Evolutionary conservation across 371 early-diverging fungal species (phyloP), one percentile per base, ranked within the genome.

Genomic region (Mucor racemosus): DNA sequence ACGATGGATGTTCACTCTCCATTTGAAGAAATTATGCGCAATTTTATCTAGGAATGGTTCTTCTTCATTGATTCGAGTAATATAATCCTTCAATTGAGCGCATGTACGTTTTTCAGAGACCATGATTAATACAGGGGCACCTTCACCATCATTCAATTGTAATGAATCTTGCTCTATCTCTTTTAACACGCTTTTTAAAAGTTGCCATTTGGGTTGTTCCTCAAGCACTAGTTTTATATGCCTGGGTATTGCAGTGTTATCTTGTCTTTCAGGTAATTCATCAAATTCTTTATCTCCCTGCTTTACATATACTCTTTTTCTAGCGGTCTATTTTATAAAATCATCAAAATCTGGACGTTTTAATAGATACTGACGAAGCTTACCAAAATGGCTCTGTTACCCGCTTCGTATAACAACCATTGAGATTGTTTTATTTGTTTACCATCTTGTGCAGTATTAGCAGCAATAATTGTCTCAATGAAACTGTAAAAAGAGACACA

Each of bases 191-290:
- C 86, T 84, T 0, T 73, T 75, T 19, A 98, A 62, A 3, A 90
- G 79, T n/a, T 73, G 71, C 94, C 97, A 97, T 75, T 98, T 98
- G 3, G 98, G 98, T 31, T 90, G 90, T 54, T 93, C 95, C 70
- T 98, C 98, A 33, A 97, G 71, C 11, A 90, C 86, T 0, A 94
- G 88, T 55, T 84, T 78, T 44, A 92, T 82, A 19, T 82, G 76
- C 0, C 85, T 82, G 0, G 94, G 92, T 19, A 92, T 67, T 5
- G n/a, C 13, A 4, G 53, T 13, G 3, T 58, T 21, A 35, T 40
- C 40, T 54, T 60, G 31, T 7, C 13, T 7, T 48, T 66, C 34
- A 5, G 34, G 34, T 39, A 55, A 42, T 1, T 64, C 54, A n/a
- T 65, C 64, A 44, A 78, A 81, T 63, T 76, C 86, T 7, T 75